Conservation (phyloP, 2,329 filamentous ascomycete genomes). For the Huntiella decipiens region DNA sequence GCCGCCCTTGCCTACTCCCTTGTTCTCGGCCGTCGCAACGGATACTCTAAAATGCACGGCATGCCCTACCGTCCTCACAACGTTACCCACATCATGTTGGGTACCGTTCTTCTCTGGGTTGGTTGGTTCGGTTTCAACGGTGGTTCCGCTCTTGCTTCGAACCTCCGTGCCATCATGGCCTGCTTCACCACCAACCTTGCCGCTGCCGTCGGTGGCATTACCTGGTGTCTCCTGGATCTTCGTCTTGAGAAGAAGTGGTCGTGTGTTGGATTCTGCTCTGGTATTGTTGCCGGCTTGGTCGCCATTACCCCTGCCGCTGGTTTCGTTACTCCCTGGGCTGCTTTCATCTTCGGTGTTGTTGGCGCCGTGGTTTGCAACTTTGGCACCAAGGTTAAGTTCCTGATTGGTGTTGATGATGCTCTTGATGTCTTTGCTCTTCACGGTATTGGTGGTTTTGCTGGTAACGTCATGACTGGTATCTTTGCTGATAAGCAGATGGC, state of each 20-base stretch:
- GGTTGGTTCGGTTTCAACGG: slow-evolving; percentile 97
- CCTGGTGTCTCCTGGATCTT: slow-evolving; percentile 75
- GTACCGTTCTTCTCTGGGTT: slow-evolving; percentile 68
- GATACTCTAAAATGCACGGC: slow-evolving; percentile 40
- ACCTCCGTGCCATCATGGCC: slow-evolving; percentile 77
- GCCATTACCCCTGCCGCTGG: slow-evolving; percentile 73
- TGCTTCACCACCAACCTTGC: slow-evolving; percentile 76
- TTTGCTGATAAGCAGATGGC: slow-evolving; percentile 61
- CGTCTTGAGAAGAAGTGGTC: slow-evolving; percentile 87
- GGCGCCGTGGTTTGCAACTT: slow-evolving; percentile 60
- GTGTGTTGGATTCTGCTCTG: slow-evolving; percentile 83
- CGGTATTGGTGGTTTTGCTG: slow-evolving; percentile 64
- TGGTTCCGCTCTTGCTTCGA: slow-evolving; percentile 61
- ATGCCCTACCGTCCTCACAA: slow-evolving; percentile 54
- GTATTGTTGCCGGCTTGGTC: slow-evolving; percentile 70
- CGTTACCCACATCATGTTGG: slow-evolving; percentile 53
- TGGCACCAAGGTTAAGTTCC: slow-evolving; percentile 62
- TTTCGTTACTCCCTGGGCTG: slow-evolving; percentile 50
- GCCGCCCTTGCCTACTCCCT: slow-evolving; percentile 54
- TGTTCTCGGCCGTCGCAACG: slow-evolving; percentile 51
- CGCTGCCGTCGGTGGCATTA: slow-evolving; percentile 61
- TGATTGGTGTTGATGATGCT: slow-evolving; percentile 62
- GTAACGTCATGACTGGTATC: slow-evolving; percentile 59
- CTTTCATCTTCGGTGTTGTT: slow-evolving; percentile 38
- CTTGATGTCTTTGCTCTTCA: slow-evolving; percentile 87